Evolutionary conservation across 768 basidiomycete genomes (phyloP).

Genomic region (Lactarius indigo): DNA sequence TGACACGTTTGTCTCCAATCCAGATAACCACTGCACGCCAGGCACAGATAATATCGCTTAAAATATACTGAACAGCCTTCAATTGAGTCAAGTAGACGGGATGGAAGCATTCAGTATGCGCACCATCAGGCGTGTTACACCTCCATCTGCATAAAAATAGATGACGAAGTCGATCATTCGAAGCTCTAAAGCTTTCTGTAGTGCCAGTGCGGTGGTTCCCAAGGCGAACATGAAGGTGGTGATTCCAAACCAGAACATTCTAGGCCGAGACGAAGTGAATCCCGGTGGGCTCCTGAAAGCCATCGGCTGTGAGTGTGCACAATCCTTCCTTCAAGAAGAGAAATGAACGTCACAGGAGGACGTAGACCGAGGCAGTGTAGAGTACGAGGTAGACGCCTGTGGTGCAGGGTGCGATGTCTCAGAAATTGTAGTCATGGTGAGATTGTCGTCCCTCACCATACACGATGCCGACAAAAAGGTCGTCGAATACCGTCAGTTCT

Average conservation of each 20-base stretch:
- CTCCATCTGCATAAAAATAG: too few species aligned
- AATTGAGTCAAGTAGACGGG: too few species aligned
- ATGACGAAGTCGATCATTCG: too few species aligned
- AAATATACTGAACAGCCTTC: too few species aligned
- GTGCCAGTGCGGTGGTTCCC: slow-evolving; percentile 2
- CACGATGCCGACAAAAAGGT: slow-evolving; percentile 9
- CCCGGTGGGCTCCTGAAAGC: slow-evolving; percentile 2
- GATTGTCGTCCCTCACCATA: slow-evolving; percentile 1
- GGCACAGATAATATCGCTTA: too few species aligned
- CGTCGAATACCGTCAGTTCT: too few species aligned
- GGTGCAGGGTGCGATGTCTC: not conserved
- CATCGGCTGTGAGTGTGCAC: not conserved
- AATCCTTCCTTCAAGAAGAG: not conserved
- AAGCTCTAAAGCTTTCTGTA: not conserved
- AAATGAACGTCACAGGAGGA: slow-evolving; percentile 9
- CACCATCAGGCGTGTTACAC: too few species aligned
- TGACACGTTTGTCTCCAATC: too few species aligned
- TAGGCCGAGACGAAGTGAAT: slow-evolving; percentile 8
- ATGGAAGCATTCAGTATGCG: too few species aligned
- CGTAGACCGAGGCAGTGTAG: slow-evolving; percentile 1
- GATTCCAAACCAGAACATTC: not conserved
- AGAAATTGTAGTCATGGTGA: not conserved
- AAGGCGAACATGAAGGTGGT: slow-evolving; percentile 14
- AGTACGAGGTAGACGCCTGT: slow-evolving; percentile 3
- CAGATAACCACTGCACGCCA: too few species aligned